Conservation (phyloP, 1,139 yeast genomes). For the Wickerhamomyces sp. region DNA sequence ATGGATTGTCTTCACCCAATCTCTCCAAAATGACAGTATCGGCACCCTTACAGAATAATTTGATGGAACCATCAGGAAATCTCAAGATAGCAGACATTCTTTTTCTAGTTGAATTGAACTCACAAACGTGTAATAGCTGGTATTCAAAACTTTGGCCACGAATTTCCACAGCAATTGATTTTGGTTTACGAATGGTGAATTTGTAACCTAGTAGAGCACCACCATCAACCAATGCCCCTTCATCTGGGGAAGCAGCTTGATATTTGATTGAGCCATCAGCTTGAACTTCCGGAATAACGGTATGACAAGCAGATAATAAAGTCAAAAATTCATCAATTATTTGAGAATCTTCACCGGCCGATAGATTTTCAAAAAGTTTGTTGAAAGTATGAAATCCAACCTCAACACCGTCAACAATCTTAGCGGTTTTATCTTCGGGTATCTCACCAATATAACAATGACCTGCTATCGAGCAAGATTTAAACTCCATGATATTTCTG, state of each 20-base stretch:
- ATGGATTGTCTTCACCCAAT: slow-evolving; percentile 69
- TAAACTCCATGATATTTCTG: slow-evolving; percentile 93
- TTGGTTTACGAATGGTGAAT: slow-evolving; percentile 82
- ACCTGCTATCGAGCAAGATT: slow-evolving; percentile 92
- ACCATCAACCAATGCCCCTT: slow-evolving; percentile 97
- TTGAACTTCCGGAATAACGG: slow-evolving; percentile 88
- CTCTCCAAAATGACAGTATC: slow-evolving; percentile 93
- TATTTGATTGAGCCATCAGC: slow-evolving; percentile 66
- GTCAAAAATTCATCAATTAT: slow-evolving; percentile 81
- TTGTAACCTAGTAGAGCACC: slow-evolving; percentile 86
- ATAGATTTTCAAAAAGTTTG: slow-evolving; percentile 50
- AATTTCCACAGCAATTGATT: slow-evolving; percentile 63
- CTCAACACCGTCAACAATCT: slow-evolving; percentile 72
- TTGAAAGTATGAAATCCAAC: slow-evolving; percentile 75
- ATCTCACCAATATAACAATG: slow-evolving; percentile 81
- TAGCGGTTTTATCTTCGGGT: slow-evolving; percentile 84
- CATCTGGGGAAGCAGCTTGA: slow-evolving; percentile 99
- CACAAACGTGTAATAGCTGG: slow-evolving; percentile 86
- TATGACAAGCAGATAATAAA: slow-evolving; percentile 87
- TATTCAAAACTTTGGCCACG: slow-evolving; percentile 42
- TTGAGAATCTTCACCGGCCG: slow-evolving; percentile 46
- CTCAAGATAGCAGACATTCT: slow-evolving; percentile 95
- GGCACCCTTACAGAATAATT: slow-evolving; percentile 94
- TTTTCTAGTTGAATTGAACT: slow-evolving; percentile 94
- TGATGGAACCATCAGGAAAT: slow-evolving; percentile 89